A percentile compares a stretch with the other conserved stretches of the same genome.
Evolutionary conservation across 2,329 filamentous ascomycete genomes (phyloP).

Genomic region (Oidium heveae): DNA sequence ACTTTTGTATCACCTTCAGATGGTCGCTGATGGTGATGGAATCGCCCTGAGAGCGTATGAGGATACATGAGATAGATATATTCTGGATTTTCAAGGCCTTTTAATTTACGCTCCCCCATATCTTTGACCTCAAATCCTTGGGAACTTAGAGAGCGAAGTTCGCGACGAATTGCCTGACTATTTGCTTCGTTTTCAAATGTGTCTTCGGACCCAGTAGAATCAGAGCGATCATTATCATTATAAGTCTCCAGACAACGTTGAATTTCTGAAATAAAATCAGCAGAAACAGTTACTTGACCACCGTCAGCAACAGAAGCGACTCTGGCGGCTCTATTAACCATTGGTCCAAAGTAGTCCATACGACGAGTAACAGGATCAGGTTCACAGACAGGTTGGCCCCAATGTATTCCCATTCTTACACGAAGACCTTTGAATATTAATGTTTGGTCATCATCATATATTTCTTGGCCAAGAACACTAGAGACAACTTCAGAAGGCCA

Average conservation of each 20-base stretch:
- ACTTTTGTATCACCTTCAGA: constrained; percentile 17
- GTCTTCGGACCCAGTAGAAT: constrained; percentile 45
- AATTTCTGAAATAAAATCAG: constrained; percentile 91
- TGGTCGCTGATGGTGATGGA: constrained; percentile 31
- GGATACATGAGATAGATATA: constrained; percentile 90
- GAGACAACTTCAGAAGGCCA: constrained; percentile 89
- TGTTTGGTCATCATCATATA: constrained; percentile 60
- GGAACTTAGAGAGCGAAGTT: constrained; percentile 63
- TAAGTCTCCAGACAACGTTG: constrained; percentile 75
- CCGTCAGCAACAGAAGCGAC: constrained; percentile 89
- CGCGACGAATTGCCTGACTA: constrained; percentile 57
- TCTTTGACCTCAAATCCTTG: constrained; percentile 96
- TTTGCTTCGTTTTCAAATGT: constrained; percentile 50
- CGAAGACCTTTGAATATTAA: constrained; percentile 85
- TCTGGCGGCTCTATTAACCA: constrained; percentile 92
- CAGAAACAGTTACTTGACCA: constrained; percentile 87
- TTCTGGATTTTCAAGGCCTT: constrained; percentile 92
- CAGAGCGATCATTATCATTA: constrained; percentile 54
- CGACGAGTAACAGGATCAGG: constrained; percentile 86
- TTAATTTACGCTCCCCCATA: constrained; percentile 80
- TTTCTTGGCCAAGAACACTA: constrained; percentile 60
- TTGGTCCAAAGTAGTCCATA: constrained; percentile 98
- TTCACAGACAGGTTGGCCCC: constrained; percentile 82
- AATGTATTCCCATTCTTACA: constrained; percentile 94
- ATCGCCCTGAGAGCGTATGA: constrained; percentile 59